Percentiles rank a stretch among this genome's conserved stretches.
These are phyloP conservation scores for Ophiostoma pallidulum DNA, from an alignment of 2,329 filamentous ascomycete species.

Conservation along the genomic window DNA sequence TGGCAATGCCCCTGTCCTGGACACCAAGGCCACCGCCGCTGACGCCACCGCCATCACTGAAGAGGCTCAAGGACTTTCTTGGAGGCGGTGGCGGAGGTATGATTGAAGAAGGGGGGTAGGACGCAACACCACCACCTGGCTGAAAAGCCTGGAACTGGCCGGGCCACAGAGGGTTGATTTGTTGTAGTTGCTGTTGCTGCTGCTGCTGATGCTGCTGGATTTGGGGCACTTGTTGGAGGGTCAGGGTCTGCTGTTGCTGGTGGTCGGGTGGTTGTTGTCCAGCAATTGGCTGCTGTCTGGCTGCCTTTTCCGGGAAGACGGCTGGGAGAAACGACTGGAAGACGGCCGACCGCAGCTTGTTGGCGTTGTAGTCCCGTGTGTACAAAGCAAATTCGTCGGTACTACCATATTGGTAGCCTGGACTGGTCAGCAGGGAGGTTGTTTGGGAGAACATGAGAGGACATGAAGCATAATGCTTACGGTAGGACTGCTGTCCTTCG, in stretches of 20 bases:
- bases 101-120: no score
- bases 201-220: not conserved
- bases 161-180: not conserved
- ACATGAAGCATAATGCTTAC: not conserved
- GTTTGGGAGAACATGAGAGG: no score
- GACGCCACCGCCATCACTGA: no score
- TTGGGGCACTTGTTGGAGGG: not conserved
- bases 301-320: conserved; percentile 11
- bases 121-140: conserved; percentile 1
- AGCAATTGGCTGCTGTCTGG: not conserved
- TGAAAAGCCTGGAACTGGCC: conserved; percentile 6
- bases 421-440: not conserved
- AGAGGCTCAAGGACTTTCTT: no score
- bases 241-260: conserved; percentile 1
- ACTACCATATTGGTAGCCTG: not conserved
- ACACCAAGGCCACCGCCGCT: no score
- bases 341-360: conserved; percentile 20
- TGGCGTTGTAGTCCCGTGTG: conserved; percentile 17
- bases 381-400: conserved; percentile 16
- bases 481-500: conserved; percentile 1
- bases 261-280: not conserved
- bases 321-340: conserved; percentile 20
- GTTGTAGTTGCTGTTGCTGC: not conserved
- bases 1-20: not conserved
- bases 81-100: no score